Percentiles rank a stretch among this genome's conserved stretches.
phyloP scores from a whole-genome alignment of 1,139 yeast species.

The Komagataea norvegica region DNA sequence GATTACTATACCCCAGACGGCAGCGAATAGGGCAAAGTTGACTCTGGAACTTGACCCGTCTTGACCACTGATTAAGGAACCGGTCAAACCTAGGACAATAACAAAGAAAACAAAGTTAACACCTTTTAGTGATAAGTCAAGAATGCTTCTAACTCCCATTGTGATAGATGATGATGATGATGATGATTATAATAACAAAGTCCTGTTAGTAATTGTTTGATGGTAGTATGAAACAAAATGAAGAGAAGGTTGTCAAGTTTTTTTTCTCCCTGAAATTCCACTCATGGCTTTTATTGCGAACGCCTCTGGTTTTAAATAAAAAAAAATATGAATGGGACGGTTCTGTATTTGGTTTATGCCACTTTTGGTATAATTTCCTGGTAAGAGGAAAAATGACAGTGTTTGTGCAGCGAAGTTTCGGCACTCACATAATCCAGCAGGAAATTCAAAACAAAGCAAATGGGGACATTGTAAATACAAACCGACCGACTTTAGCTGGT shows the following conservation, averaged over 20 bases:
- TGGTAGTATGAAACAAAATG: no score
- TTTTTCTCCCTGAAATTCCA: no score
- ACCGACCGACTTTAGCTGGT: no score
- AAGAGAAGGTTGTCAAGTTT: not conserved
- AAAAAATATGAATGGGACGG: not conserved
- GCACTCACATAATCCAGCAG: not conserved
- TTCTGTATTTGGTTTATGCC: not conserved
- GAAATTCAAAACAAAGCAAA: not conserved
- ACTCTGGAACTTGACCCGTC: constrained; percentile 68
- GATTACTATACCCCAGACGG: constrained; percentile 78
- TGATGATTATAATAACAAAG: not conserved
- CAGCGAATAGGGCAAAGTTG: constrained; percentile 80
- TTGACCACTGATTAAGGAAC: constrained; percentile 73
- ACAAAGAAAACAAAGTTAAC: constrained; percentile 71
- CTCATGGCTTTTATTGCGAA: constrained; percentile 5
- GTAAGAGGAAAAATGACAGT: not conserved
- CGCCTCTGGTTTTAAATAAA: constrained; percentile 2
- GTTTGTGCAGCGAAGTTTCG: not conserved
- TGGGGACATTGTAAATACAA: no score
- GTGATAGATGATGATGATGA: not conserved
- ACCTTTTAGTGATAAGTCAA: constrained; percentile 25
- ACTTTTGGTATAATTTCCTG: not conserved
- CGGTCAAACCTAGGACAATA: constrained; percentile 79
- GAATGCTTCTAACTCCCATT: constrained; percentile 6
- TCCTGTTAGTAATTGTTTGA: not conserved